Conservation (phyloP, 768 basidiomycete species). For the Mrakia frigida region DNA sequence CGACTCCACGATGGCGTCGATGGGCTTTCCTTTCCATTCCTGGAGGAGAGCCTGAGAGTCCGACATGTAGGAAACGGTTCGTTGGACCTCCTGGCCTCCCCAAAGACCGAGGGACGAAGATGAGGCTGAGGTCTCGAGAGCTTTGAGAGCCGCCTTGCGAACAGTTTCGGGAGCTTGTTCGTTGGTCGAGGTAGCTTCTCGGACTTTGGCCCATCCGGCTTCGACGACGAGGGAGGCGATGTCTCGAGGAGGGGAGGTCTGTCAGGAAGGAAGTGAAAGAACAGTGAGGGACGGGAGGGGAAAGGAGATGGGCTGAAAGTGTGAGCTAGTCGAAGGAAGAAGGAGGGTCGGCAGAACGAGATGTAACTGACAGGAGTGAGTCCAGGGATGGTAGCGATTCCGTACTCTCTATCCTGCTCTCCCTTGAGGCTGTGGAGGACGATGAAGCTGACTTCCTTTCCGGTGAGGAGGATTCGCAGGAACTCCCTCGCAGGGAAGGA, state of each 20-base stretch:
- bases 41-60: conserved; percentile 83
- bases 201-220: conserved; percentile 88
- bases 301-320: conserved; percentile 4
- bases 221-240: conserved; percentile 54
- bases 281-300: not conserved
- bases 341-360: not conserved
- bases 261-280: not conserved
- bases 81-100: conserved; percentile 54
- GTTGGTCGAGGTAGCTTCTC: conserved; percentile 52
- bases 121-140: conserved; percentile 71
- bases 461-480: conserved; percentile 74
- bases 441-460: conserved; percentile 81
- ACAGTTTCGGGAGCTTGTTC: conserved; percentile 62
- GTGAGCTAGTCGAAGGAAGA: not conserved
- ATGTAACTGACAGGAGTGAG: not conserved
- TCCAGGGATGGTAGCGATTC: conserved; percentile 8
- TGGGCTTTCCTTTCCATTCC: conserved; percentile 82
- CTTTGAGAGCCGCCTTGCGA: conserved; percentile 63
- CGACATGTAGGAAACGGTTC: conserved; percentile 73
- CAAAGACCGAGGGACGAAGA: conserved; percentile 72
- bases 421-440: conserved; percentile 52
- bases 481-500: conserved; percentile 92
- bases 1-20: conserved; percentile 90
- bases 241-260: conserved; percentile 40
- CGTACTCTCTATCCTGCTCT: conserved; percentile 24